Base-by-base conservation (phyloP, 768 basidiomycete genomes). In the Mycena indigotica region DNA sequence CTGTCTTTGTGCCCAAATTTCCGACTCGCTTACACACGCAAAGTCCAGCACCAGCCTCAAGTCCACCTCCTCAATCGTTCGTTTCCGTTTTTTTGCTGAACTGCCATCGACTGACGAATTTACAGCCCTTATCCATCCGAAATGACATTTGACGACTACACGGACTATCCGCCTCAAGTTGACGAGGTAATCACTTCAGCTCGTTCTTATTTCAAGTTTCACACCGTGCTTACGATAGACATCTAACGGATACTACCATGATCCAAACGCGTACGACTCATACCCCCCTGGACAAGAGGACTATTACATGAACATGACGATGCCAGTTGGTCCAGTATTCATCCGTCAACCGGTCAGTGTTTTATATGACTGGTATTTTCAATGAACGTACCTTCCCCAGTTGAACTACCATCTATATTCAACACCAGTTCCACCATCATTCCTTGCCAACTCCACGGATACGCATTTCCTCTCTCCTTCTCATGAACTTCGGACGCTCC, bases 391-490 rank as follows among this genome's bases (percentile, higher is more conserved):
- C 50, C 25, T 16, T 53, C 52, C 40, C 8, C 68, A 96, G 93
- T 82, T 98, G 45, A 86, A 97, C 68, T 94, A 99, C 67, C 93
- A 98, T 63, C 81, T 98, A 28, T 99, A 99, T 75, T 88, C 91
- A 3, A 82, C 84, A 2, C 81, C 82, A 65, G 77, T 89, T 66
- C 77, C 89, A 41, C 73, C 82, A 61, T 66, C 78, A 55, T 77
- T 88, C 68, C 66, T 81, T 64, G 69, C 81, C 17, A 77, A 81
- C 6, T 49, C 70, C 32, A 61, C 66, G 61, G 65, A 78, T 66
- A 76, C 73, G 28, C 93, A 95, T 68, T 98, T 96, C 74, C 81
- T 97, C 1, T 79, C 76, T 1, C 65, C 79, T 1, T 79, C 81
- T 2, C 55, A 66, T 8, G 72, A 77, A 5, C 72, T 82, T 23